Base-by-base conservation (phyloP, 2,329 filamentous ascomycete species). In the Fusarium sp. region DNA sequence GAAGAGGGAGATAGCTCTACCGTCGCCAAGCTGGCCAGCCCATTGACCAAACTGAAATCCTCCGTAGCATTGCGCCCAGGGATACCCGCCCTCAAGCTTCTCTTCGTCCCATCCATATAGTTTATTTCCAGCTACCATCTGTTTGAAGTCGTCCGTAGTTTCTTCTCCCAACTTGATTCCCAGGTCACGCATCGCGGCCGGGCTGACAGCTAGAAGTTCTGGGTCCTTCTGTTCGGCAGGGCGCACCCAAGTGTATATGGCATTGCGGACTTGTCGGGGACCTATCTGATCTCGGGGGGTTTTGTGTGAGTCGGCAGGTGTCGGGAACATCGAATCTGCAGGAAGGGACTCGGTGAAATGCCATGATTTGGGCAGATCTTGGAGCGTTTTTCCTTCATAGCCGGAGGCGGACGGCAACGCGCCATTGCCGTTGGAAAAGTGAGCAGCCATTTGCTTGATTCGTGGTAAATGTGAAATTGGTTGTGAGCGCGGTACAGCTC, bases 51-150 rank as follows among this genome's bases (percentile, higher is more conserved):
- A 89, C 76, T 90, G 86, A 76, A 87, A 89, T 59, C 95, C 95
- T 60, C 96, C 96, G 79, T 99, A 99, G 82, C 96, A 98, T 81
- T 99, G 96, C 31, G 96, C 94, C 96, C 96, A 99, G 0, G 96
- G 95, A 78, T 99, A 99, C 44, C 96, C 89, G 21, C 92, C 91
- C 61, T 89, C 82, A 25, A 82, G 78, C 70, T 84, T 85, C 61
- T 89, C 86, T 62, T 91, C 87, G 69, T 93, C 87, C 88, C 91
- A 92, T 51, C 94, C 95, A 58, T 92, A 88, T 16, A 98, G 86
- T 76, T 89, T 90, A 77, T 96, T 97, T 4, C 96, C 96, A 0
- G 92, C 89, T 9, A 97, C 91, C 1, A 93, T 85, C 63, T 91
- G 85, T 66, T 88, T 86, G 78, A 98, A 98, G 13, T 93, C 90